Evolutionary conservation across 2,329 filamentous ascomycete species (phyloP), one percentile per base, ranked within the genome.

Genomic region (Onygena corvina): DNA sequence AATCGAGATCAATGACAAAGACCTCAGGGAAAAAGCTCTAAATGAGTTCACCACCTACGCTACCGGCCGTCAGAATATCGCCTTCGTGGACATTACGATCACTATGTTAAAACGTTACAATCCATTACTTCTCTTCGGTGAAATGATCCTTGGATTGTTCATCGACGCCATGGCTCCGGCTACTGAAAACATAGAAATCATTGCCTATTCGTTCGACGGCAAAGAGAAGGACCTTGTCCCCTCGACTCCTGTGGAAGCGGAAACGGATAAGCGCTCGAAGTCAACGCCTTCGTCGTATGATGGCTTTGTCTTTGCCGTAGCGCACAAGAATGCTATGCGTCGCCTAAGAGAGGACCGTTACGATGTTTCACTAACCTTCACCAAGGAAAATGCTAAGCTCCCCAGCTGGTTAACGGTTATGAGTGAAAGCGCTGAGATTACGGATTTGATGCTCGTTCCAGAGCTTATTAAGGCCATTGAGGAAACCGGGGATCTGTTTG

Each of bases 341-440:
- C 74, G 79, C 60, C 77, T 94, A 59, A 84, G 92, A 53, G 85
- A 94, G 44, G 87, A 94, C 55, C 85, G 92, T 59, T 98, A 95
- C 70, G 92, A 98, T 65, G 73, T 95, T 49, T 94, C 86, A 48
- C 77, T 98, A 58, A 95, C 92, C 35, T 81, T 81, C 56, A 95
- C 90, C 63, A 94, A 94, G 76, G 92, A 98, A 61, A 80, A 89
- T 69, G 64, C 83, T 49, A 95, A 94, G 74, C 79, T 98, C 29
- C 90, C 92, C 29, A 70, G 76, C 55, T 98, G 89, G 89, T 75
- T 83, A 49, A 94, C 87, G 9, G 80, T 95, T 62, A 96, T 98
- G 92, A 93, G 81, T 62, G 92, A 98, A 75, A 94, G 83, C 68
- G 88, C 89, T 51, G 92, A 96, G 70, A 83, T 98, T 59, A 95